phyloP scores from a whole-genome alignment of 345 rosid genomes.

The Rubroshorea leprosula region DNA sequence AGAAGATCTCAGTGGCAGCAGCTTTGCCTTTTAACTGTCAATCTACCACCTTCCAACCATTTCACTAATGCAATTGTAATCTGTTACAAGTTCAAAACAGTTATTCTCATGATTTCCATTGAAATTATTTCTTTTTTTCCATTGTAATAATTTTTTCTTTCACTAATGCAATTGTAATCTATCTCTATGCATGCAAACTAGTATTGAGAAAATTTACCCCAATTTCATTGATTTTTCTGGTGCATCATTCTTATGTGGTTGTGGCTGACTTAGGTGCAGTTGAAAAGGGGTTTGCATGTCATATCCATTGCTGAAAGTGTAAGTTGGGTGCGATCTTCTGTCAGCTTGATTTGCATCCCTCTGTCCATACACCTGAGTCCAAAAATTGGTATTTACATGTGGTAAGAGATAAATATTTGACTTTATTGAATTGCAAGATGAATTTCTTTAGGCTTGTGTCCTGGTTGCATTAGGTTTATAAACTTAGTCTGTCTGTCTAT shows the following conservation, averaged over 20 bases:
- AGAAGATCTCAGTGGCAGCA: conserved; percentile 14
- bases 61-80: conserved; percentile 27
- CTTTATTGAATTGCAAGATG: no score
- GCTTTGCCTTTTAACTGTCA: conserved; percentile 15
- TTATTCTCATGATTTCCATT: neutral
- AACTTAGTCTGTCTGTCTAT: no score
- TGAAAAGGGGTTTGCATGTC: conserved; percentile 27
- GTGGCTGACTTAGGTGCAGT: conserved; percentile 50
- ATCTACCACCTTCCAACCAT: neutral
- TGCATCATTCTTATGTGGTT: conserved; percentile 26
- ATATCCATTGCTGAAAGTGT: conserved; percentile 25
- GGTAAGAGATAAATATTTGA: no score
- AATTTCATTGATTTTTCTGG: conserved; percentile 27
- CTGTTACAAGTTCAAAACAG: conserved; percentile 24
- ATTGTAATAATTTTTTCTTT: no score
- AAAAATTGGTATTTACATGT: no score
- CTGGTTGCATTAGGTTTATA: no score
- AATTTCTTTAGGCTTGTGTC: no score
- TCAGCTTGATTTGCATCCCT: conserved; percentile 21
- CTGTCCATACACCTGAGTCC: conserved; percentile 27
- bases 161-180: no score
- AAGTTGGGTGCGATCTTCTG: conserved; percentile 17
- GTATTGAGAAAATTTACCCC: conserved; percentile 26
- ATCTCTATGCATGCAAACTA: neutral
- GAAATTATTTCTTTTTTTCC: conserved; percentile 11